Conservation (phyloP, 73 alveolate species). For the Tetrahymena malaccensis region DNA sequence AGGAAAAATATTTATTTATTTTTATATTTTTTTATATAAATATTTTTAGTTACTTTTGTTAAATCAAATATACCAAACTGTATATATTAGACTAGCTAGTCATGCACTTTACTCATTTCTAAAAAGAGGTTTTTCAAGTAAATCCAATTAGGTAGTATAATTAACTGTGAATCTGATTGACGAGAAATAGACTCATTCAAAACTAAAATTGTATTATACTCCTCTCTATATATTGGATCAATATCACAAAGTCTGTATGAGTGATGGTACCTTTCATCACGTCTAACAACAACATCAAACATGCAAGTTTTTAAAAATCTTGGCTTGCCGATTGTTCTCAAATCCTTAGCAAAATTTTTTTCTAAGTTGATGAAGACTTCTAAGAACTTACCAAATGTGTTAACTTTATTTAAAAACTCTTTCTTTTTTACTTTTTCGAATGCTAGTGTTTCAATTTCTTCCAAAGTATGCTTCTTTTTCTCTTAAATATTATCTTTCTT, state of each 20-base stretch:
- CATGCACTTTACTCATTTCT: neutral
- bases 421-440: neutral
- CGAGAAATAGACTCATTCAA: neutral
- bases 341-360: neutral
- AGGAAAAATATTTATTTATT: too few relatives aligned
- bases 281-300: neutral
- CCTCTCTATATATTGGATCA: neutral
- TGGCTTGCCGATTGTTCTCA: neutral
- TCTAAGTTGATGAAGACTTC: neutral
- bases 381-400: neutral
- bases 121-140: neutral
- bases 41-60: neutral
- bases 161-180: neutral
- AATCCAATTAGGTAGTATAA: neutral
- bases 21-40: neutral
- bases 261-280: neutral
- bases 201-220: neutral
- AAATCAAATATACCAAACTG: neutral
- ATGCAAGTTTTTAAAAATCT: neutral
- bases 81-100: neutral
- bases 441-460: neutral
- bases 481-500: neutral
- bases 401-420: neutral
- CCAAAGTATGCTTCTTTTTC: neutral
- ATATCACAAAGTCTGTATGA: neutral